These are phyloP conservation scores for Salix udensis DNA, from an alignment of 345 rosid species.

Conservation along the genomic window DNA sequence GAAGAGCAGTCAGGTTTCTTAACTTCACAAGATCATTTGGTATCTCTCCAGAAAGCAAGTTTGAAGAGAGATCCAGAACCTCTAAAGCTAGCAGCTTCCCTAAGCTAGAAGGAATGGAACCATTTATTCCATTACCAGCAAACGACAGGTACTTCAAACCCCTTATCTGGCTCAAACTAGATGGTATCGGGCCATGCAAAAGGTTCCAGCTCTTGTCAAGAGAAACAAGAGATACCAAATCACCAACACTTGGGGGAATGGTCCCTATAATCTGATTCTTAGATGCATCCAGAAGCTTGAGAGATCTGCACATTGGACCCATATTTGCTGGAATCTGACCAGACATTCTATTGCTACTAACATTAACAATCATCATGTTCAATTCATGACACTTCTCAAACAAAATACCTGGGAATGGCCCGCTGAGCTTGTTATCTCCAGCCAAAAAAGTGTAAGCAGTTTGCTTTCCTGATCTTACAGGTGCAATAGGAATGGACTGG, in stretches of 20 bases:
- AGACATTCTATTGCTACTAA: conserved; percentile 49
- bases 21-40: conserved; percentile 41
- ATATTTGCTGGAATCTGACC: conserved; percentile 45
- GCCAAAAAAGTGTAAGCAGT: conserved; percentile 52
- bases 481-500: conserved; percentile 47
- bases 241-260: conserved; percentile 42
- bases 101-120: conserved; percentile 48
- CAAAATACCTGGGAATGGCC: conserved; percentile 44
- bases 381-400: conserved; percentile 43
- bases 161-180: conserved; percentile 33
- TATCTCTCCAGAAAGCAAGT: conserved; percentile 53
- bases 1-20: conserved; percentile 46
- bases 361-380: conserved; percentile 39
- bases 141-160: conserved; percentile 46
- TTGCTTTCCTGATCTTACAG: conserved; percentile 49
- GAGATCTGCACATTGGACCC: conserved; percentile 45
- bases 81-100: conserved; percentile 39
- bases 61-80: conserved; percentile 56
- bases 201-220: conserved; percentile 51
- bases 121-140: conserved; percentile 49
- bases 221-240: conserved; percentile 38
- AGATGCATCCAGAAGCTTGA: conserved; percentile 46
- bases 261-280: conserved; percentile 47
- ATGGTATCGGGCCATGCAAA: conserved; percentile 46
- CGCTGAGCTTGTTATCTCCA: conserved; percentile 50